Percentiles rank a stretch among this genome's conserved stretches.
Conservation (phyloP, 768 basidiomycete genomes). For the Fomitopsis serialis region DNA sequence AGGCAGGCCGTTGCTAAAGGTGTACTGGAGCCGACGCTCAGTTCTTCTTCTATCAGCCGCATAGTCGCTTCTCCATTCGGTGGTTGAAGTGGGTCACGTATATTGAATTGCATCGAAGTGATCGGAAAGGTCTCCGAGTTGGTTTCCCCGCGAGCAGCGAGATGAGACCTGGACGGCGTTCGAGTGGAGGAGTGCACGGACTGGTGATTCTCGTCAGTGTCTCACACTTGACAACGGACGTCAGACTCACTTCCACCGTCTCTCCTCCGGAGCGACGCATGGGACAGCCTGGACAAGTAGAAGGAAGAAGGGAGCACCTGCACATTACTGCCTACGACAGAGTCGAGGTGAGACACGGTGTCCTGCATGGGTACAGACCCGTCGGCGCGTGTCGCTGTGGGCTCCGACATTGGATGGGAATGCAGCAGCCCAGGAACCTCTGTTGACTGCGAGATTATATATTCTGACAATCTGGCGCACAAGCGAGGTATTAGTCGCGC, state of each 20-base stretch:
- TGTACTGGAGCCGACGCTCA: slow-evolving; percentile 75
- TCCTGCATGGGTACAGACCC: too few species aligned
- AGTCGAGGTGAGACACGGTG: too few species aligned
- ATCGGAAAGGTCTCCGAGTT: slow-evolving; percentile 91
- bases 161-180: slow-evolving; percentile 71
- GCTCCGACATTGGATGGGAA: too few species aligned
- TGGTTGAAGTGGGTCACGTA: slow-evolving; percentile 43
- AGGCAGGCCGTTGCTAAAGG: slow-evolving; percentile 63
- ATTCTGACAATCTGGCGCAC: too few species aligned
- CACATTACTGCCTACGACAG: too few species aligned
- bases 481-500: too few species aligned
- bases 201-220: slow-evolving; percentile 22
- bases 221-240: not conserved
- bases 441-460: too few species aligned
- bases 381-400: too few species aligned
- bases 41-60: slow-evolving; percentile 48
- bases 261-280: slow-evolving; percentile 48
- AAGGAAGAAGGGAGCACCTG: slow-evolving; percentile 39
- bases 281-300: slow-evolving; percentile 57
- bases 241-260: slow-evolving; percentile 58
- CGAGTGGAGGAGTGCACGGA: slow-evolving; percentile 70
- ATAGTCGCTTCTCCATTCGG: slow-evolving; percentile 43
- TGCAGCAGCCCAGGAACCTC: too few species aligned
- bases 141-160: slow-evolving; percentile 86
- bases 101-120: slow-evolving; percentile 65